Conservation (phyloP, 495 filamentous ascomycete genomes). For the Pyronema omphalodes region DNA sequence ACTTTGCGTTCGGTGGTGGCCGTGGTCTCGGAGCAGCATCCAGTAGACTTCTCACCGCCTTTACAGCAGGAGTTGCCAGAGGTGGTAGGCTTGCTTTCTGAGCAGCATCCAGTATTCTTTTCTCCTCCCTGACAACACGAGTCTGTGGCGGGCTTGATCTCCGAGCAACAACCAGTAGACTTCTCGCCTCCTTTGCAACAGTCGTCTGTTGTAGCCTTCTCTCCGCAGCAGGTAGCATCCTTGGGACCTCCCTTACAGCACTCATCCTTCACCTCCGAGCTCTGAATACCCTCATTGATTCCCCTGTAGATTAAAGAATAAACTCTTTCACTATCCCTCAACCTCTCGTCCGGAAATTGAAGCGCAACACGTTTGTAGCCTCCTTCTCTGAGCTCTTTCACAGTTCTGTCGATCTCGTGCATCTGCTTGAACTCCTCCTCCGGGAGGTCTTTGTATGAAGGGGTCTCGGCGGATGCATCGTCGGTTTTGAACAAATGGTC, state of each 20-base stretch:
- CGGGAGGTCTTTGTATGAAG: slow-evolving; percentile 30
- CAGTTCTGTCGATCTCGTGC: slow-evolving; percentile 75
- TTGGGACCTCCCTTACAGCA: background rate
- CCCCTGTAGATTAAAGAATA: slow-evolving; percentile 46
- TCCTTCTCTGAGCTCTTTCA: slow-evolving; percentile 49
- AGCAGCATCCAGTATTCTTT: too few species aligned
- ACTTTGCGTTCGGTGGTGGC: slow-evolving; percentile 31
- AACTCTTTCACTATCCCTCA: slow-evolving; percentile 67
- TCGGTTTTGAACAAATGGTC: slow-evolving; percentile 55
- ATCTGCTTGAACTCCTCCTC: slow-evolving; percentile 56
- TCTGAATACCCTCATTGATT: slow-evolving; percentile 28
- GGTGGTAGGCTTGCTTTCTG: too few species aligned
- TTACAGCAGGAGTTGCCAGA: too few species aligned
- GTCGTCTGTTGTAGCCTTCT: background rate
- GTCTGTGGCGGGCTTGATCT: too few species aligned
- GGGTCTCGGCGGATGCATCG: slow-evolving; percentile 18
- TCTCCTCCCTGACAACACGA: too few species aligned
- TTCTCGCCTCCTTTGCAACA: background rate
- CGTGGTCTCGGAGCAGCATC: slow-evolving; percentile 15
- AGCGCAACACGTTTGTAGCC: slow-evolving; percentile 64
- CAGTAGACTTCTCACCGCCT: background rate
- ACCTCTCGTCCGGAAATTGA: slow-evolving; percentile 86
- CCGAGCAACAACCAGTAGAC: too few species aligned
- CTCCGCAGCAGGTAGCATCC: background rate
- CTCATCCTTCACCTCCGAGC: background rate